Evolutionary conservation across 2,329 filamentous ascomycete species (phyloP), one percentile per base, ranked within the genome.

Genomic region (Mycosphaerella sp.): DNA sequence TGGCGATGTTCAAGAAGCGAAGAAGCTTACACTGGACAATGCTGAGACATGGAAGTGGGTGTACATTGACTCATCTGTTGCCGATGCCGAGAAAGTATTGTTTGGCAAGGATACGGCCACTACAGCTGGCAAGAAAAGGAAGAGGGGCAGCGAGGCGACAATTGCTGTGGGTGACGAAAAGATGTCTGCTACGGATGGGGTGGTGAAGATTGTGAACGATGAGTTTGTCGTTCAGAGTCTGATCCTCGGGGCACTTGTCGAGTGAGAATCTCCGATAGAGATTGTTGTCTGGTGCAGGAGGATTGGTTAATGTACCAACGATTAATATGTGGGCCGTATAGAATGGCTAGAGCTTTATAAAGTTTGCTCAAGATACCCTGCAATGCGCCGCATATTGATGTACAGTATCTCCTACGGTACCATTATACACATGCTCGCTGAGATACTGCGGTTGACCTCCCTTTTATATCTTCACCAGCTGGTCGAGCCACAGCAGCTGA

Each of bases 151-250:
- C 39, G 46, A 32, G 45, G 14, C 40, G 40, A 32, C 45, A 54
- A 29, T 59, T 61, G 32, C 63, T 62, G 48, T 31, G 8, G 50
- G 55, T 10, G 54, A 31, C 23, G 70, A 38, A 46, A 64, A 48
- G 57, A 63, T 60, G 69, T 70, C 17, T 63, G 68, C 29, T 66
- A 73, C 12, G 65, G 72, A 42, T 73, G 77, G 10, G 76, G 78
- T 72, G 56, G 76, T 90, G 38, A 80, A 79, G 58, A 79, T 93
- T 43, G 80, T 95, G 49, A 86, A 84, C 53, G 86, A 95, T 68
- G 92, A 97, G 71, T 83, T 92, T 67, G 83, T 97, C 21, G 84
- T 95, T 52, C 92, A 98, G 76, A 96, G 90, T 69, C 74, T 97
- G 55, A 96, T 98, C 59, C 70, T 95, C 48, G 92, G 91, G 0